Base-by-base conservation (phyloP, 2,329 filamentous ascomycete species). In the Fonsecaea multimorphosa region DNA sequence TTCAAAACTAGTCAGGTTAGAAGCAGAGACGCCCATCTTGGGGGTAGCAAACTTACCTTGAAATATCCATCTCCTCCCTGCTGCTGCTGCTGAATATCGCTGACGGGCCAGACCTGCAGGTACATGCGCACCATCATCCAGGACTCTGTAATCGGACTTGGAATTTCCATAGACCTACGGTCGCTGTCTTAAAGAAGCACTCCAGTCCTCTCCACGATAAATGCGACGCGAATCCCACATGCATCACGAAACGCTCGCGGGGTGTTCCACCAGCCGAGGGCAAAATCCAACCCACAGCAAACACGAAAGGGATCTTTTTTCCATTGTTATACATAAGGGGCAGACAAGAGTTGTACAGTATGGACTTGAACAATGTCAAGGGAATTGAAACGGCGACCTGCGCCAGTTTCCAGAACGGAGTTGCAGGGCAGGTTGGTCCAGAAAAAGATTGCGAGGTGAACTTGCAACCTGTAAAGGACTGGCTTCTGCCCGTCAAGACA, bases 401-500 rank as follows among this genome's bases (percentile, higher is more conserved):
- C 64, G 64, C 64, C 64, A 12, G 11, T 58, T 56, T 61, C 46
- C 29, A 58, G 40, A 11, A 58, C n/a, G n/a, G 36, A 63, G 29
- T 49, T n/a, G 49, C 27, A 44, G 22, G 49, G 56, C 24, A 27
- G 55, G 46, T 11, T 19, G 27, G 46, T 36, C 58, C 53, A 29
- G 44, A 57, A 52, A 46, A 19, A 44, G 19, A 36, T 58, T n/a
- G 40, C 55, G 49, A 32, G n/a, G 51, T 53, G 44, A 29, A 53
- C 9, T 38, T 49, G 57, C 16, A 44, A 19, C 52, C n/a, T 51
- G 58, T 34, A 38, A 34, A 58, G 24, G 38, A 60, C 19, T 24
- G 19, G 29, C 40, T 58, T 31, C 31, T 55, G 51, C 31, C 36
- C 19, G 31, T 44, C 40, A 58, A 32, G 22, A 61, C 38, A 52